These are phyloP conservation scores for Chaetomiaceae sp. DNA, from an alignment of 2,329 filamentous ascomycete species.

Conservation along the genomic window DNA sequence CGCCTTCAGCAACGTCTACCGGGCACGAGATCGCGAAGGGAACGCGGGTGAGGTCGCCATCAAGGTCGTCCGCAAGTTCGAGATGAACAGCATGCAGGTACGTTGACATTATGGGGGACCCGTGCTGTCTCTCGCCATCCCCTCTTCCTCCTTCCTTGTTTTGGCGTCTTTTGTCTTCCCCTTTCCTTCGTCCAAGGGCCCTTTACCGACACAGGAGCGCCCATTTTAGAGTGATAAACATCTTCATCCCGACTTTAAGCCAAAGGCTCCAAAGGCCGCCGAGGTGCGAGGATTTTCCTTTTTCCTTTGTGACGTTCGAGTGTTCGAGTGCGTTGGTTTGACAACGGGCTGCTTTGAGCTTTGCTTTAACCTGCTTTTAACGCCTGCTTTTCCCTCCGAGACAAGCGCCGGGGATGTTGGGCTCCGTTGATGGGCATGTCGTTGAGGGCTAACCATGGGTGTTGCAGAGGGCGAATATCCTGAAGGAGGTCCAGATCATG, in stretches of 20 bases:
- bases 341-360: not conserved
- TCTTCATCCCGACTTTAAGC: slow-evolving; percentile 91
- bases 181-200: slow-evolving; percentile 23
- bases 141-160: slow-evolving; percentile 29
- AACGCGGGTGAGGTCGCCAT: slow-evolving; percentile 81
- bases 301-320: slow-evolving; percentile 32
- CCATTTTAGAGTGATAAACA: slow-evolving; percentile 75
- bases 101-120: slow-evolving; percentile 40
- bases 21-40: slow-evolving; percentile 70
- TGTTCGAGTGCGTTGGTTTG: slow-evolving; percentile 27
- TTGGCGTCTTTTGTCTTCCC: slow-evolving; percentile 19
- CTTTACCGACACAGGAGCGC: slow-evolving; percentile 52
- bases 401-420: slow-evolving; percentile 18
- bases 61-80: slow-evolving; percentile 97
- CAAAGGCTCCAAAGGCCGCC: slow-evolving; percentile 84
- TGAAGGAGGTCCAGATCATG: slow-evolving; percentile 99
- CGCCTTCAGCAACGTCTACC: slow-evolving; percentile 98
- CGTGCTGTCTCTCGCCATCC: slow-evolving; percentile 25
- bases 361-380: not conserved
- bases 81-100: slow-evolving; percentile 99
- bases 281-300: slow-evolving; percentile 72
- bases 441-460: slow-evolving; percentile 29
- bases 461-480: slow-evolving; percentile 82
- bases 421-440: not conserved
- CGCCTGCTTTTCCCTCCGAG: slow-evolving; percentile 17